A percentile compares a stretch with the other conserved stretches of the same genome.
Evolutionary conservation across 2,329 filamentous ascomycete species (phyloP).

Genomic region (Botrytis pseudocinerea): DNA sequence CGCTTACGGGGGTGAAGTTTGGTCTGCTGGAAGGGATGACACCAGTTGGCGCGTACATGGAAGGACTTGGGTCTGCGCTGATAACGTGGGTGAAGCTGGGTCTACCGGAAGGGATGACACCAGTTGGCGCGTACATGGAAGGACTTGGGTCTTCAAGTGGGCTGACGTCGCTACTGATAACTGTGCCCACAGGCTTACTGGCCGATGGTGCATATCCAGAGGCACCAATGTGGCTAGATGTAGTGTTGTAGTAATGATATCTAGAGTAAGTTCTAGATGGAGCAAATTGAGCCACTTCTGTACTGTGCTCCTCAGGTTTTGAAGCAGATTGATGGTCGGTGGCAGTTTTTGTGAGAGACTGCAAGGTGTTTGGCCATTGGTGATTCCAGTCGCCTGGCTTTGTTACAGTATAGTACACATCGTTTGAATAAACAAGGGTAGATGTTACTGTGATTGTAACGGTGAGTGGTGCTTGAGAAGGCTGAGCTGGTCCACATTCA

Average conservation of each 20-base stretch:
- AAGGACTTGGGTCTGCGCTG: neutral
- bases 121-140: neutral
- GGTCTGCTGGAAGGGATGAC: neutral
- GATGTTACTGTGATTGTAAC: neutral
- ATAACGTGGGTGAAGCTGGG: neutral
- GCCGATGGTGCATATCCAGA: neutral
- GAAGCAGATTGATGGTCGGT: neutral
- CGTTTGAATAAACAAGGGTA: neutral
- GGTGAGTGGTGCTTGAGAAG: neutral
- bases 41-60: neutral
- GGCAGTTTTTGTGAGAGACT: neutral
- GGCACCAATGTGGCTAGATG: neutral
- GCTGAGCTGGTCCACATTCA: neutral
- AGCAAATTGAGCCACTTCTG: neutral
- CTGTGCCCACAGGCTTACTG: neutral
- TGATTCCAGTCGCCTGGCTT: neutral
- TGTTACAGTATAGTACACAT: neutral
- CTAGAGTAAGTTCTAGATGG: neutral
- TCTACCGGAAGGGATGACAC: neutral
- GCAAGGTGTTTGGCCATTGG: neutral
- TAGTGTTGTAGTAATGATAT: neutral
- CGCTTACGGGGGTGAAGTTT: neutral
- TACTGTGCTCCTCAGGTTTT: neutral
- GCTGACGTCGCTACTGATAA: neutral
- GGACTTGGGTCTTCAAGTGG: neutral